Percentiles rank a stretch among this genome's conserved stretches.
phyloP scores from a whole-genome alignment of 345 rosid species.

The Geranium rotundifolium region DNA sequence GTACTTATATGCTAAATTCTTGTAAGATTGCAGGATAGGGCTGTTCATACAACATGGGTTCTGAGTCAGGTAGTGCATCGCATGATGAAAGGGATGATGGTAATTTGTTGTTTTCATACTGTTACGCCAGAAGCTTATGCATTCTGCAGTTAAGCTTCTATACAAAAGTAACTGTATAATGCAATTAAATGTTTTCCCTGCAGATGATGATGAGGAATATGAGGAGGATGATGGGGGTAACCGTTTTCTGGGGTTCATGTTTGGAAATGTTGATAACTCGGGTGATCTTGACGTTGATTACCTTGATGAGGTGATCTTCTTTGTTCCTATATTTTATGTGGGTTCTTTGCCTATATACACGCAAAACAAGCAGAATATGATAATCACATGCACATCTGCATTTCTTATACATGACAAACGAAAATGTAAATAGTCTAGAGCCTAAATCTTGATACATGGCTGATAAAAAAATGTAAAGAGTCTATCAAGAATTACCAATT shows the following conservation, averaged over 20 bases:
- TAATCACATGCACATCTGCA: no score
- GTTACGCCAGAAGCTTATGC: background rate
- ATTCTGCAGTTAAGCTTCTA: background rate
- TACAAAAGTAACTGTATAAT: background rate
- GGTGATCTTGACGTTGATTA: conserved; percentile 97
- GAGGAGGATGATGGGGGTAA: conserved; percentile 68
- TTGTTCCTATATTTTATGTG: background rate
- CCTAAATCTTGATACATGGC: no score
- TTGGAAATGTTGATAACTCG: conserved; percentile 87
- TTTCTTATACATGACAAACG: no score
- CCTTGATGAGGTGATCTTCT: conserved; percentile 70
- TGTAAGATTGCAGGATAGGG: no score
- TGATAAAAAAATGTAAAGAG: no score
- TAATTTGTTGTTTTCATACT: conserved; percentile 8
- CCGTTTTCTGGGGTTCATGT: conserved; percentile 80
- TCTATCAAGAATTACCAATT: no score
- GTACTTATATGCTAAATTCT: no score
- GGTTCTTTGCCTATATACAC: background rate
- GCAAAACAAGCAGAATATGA: no score
- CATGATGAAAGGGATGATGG: conserved; percentile 35
- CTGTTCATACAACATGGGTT: conserved; percentile 18
- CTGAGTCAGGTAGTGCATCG: conserved; percentile 24
- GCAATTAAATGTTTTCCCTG: background rate
- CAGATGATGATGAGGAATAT: conserved; percentile 72
- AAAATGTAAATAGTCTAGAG: no score